Percentiles rank a stretch among this genome's conserved stretches.
phyloP scores from a whole-genome alignment of 805 yeast species.

The Candida tammaniensis region DNA sequence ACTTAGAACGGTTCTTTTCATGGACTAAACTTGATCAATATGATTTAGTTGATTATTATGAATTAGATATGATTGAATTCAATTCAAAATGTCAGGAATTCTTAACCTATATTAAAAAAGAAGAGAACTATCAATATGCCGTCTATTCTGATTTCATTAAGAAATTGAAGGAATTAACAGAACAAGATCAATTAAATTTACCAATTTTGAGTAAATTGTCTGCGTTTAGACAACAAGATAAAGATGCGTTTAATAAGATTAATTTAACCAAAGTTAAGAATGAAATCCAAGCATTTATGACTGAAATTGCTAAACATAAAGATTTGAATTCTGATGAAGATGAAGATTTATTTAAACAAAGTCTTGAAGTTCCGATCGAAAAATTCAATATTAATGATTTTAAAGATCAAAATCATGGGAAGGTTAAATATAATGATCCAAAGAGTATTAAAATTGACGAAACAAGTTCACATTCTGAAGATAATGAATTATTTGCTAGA shows the following conservation, averaged over 20 bases:
- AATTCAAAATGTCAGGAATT: slow-evolving; percentile 3
- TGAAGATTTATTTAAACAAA: slow-evolving; percentile 6
- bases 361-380: slow-evolving; percentile 13
- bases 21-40: slow-evolving; percentile 2
- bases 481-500: slow-evolving; percentile 13
- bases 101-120: slow-evolving; percentile 4
- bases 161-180: slow-evolving; percentile 2
- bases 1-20: slow-evolving; percentile 5
- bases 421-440: slow-evolving; percentile 3
- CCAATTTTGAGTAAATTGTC: slow-evolving; percentile 7
- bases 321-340: slow-evolving; percentile 6
- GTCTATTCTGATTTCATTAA: slow-evolving; percentile 2
- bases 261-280: slow-evolving; percentile 1
- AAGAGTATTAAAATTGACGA: slow-evolving; percentile 6
- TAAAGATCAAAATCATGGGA: slow-evolving; percentile 8
- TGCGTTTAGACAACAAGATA: neutral
- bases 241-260: no score
- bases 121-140: slow-evolving; percentile 6
- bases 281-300: slow-evolving; percentile 9
- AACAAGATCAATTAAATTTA: slow-evolving; percentile 6
- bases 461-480: slow-evolving; percentile 6
- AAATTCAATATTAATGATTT: slow-evolving; percentile 21
- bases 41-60: slow-evolving; percentile 12
- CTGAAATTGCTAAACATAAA: slow-evolving; percentile 6
- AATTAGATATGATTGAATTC: slow-evolving; percentile 8